Evolutionary conservation across 192 early-diverging fungal genomes (phyloP).

Genomic region (Radiomyces spectabilis): DNA sequence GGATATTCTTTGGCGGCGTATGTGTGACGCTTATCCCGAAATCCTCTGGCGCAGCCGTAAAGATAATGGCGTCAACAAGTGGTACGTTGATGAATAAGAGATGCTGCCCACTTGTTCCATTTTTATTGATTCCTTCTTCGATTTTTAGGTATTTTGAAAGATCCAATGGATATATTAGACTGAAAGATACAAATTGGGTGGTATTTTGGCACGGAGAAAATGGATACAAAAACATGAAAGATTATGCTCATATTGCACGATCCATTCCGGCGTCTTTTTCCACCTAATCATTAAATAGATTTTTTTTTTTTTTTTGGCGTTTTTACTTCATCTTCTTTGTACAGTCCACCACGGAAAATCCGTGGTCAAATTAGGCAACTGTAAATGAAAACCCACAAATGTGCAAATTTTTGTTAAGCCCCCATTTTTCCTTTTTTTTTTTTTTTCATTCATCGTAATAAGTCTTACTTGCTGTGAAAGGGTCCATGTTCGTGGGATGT

Average conservation of each 20-base stretch:
- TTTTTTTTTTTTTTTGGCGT: no score
- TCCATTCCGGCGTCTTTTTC: constrained; percentile 27
- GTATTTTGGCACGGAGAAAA: constrained; percentile 80
- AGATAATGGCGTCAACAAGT: constrained; percentile 88
- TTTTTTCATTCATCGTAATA: no score
- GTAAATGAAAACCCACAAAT: no score
- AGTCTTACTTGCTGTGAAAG: no score
- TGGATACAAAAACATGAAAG: constrained; percentile 16
- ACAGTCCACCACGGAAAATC: no score
- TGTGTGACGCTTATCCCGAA: constrained; percentile 61
- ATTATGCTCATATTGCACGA: constrained; percentile 14
- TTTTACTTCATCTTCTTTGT: no score
- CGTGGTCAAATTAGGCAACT: no score
- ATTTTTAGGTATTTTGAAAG: constrained; percentile 80
- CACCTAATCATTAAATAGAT: no score
- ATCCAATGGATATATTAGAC: constrained; percentile 64
- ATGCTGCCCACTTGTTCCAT: not conserved
- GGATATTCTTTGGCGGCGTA: constrained; percentile 87
- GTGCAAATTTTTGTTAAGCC: no score
- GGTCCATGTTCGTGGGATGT: no score
- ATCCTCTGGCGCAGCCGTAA: constrained; percentile 78
- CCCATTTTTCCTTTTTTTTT: no score
- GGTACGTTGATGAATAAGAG: constrained; percentile 49
- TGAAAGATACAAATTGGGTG: constrained; percentile 69
- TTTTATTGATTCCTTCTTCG: not conserved